Conservation (phyloP, 495 filamentous ascomycete genomes). For the Xylaria sp. region DNA sequence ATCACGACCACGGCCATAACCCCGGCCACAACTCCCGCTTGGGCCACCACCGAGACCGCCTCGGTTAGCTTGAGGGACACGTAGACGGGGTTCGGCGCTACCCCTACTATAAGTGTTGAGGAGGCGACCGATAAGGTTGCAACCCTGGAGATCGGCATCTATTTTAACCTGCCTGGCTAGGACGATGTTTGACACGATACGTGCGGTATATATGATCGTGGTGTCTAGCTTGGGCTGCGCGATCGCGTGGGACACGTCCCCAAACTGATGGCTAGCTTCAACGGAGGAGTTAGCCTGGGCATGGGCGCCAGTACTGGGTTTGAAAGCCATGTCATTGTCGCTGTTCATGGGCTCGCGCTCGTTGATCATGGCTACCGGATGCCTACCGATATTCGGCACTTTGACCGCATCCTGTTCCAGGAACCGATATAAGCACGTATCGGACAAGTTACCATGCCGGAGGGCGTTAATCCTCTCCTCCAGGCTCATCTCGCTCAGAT, state of each 20-base stretch:
- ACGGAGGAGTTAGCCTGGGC: not conserved
- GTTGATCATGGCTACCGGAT: not conserved
- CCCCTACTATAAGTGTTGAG: not conserved
- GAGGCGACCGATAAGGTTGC: not conserved
- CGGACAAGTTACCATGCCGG: too few relatives aligned
- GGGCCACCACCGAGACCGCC: not conserved
- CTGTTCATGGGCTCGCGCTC: not conserved
- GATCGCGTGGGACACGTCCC: not conserved
- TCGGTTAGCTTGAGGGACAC: not conserved
- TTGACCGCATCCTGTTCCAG: not conserved
- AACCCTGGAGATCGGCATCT: not conserved
- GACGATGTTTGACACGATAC: not conserved
- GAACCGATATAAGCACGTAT: too few relatives aligned
- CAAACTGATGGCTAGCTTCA: not conserved
- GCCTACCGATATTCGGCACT: not conserved
- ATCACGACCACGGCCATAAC: too few relatives aligned
- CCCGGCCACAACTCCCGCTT: not conserved
- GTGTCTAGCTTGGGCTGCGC: not conserved
- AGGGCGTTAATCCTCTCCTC: too few relatives aligned
- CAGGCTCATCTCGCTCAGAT: too few relatives aligned
- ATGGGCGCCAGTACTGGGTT: not conserved
- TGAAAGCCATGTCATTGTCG: too few relatives aligned
- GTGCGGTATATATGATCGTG: not conserved
- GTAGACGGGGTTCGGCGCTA: not conserved
- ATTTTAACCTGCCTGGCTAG: not conserved